Base-by-base conservation (phyloP, 2,329 filamentous ascomycete genomes). In the Neonectria neomacrospora region DNA sequence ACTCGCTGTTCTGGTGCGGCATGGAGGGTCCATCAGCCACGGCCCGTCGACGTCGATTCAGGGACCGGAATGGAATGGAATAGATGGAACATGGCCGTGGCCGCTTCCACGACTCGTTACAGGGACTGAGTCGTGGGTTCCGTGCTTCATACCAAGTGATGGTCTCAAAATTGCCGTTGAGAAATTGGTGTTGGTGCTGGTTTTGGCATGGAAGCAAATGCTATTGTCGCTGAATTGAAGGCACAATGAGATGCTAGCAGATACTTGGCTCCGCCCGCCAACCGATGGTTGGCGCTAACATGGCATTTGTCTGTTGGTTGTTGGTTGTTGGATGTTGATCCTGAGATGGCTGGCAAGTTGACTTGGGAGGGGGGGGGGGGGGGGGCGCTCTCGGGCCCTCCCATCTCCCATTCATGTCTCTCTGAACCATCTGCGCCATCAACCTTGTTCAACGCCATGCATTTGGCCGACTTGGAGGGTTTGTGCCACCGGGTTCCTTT, bases 391-490 rank as follows among this genome's bases (percentile, higher is more conserved):
- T 28, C 60, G 45, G 52, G 52, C 55, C 50, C 54, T 61, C 55
- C 55, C 64, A 53, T 54, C 54, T 61, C 55, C 55, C 61, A 61
- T 64, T 61, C 60, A 58, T 61, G 47, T 22, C 45, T 60, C 32
- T 41, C 55, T 57, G 59, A 37, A 28, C 42, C 20, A 7, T 28
- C 41, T 28, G 22, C 48, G 28, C 51, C 51, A 51, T 57, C 58
- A 64, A 67, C 54, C 57, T 52, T 66, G 44, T 59, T 58, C 47
- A 20, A 58, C 61, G 57, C 65, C 47, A 61, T 55, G 63, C 57
- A 52, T 64, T 37, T 54, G 34, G 50, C 30, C 34, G 26, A 16
- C 47, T 50, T 52, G 28, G 52, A 60, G 55, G 45, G 45, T 47
- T 63, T 58, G 55, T 54, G 52, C 54, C 55, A 58, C 56, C 58